Evolutionary conservation across 148 eudicot genomes (phyloP), one percentile per base, ranked within the genome.

Genomic region (Chenopodium album): DNA sequence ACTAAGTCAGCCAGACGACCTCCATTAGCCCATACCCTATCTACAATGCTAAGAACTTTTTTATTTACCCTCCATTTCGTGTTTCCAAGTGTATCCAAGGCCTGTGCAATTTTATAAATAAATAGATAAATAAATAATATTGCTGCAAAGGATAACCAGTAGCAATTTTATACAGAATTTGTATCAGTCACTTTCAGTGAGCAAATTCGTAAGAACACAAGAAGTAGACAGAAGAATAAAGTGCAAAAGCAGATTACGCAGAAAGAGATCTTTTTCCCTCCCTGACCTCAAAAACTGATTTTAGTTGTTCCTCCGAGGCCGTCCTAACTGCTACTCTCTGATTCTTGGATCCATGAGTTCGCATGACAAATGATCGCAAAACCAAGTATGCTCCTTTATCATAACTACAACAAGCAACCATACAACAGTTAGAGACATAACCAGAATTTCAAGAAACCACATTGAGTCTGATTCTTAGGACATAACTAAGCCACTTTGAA

Each of bases 1-100:
- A 96, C 94, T 85, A 96, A 85, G 84, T 86, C 91, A 82, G 88
- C 99, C 82, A 96, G 88, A 50, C 89, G 81, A 77, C 98, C 99
- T 82, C 99, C 99, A 83, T 86, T 87, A 46, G 88, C 87, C 99
- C 99, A 96, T 75, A 96, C 90, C 79, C 89, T 90, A 80, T 94
- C 98, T 85, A 96, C 86, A 66, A 92, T 74, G 63, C 75, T 56
- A 77, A 96, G 94, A 70, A 96, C 93, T 84, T 89, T 94, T 47
- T 87, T 94, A 86, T 96, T 94, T 74, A 96, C 88, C 89, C 97
- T 91, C 99, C 99, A 96, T 89, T 84, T 96, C 41, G 93, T 94
- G 80, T 81, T 87, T 76, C 99, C 99, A 73, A 96, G 99, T 28
- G 93, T 96, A 87, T 96, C 92, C 86, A 96, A 82, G 78, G 99